Evolutionary conservation across 164 flowering plant species (phyloP), one percentile per base, ranked within the genome.

Genomic region (Vitis rupestris): DNA sequence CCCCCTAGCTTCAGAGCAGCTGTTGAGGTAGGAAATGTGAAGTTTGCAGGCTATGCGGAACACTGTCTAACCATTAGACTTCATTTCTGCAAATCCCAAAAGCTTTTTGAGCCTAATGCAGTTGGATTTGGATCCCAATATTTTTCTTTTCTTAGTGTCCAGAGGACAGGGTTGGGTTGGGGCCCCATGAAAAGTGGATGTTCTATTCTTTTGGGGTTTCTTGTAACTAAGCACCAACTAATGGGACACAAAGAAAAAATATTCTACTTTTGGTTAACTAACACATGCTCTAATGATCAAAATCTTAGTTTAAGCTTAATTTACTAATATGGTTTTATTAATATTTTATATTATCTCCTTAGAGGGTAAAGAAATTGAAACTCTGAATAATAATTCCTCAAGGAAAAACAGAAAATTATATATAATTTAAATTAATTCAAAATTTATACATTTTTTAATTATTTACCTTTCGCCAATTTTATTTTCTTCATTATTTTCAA

Each of bases 261-360:
- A 37, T 37, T 55, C 19, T 16, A 55, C 58, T 55, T 55, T 55
- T 55, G 58, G 58, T 17, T 55, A 55, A 55, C 58, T 55, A 55
- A 55, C 58, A 55, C 58, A 55, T 55, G 58, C 58, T 55, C 58
- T n/a, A 15, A 55, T 55, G 12, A 55, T 12, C 19, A 55, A 55
- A 55, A 55, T 13, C 44, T 3, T 14, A 55, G 16, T 55, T 15
- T 55, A 17, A 17, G 58, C 7, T 55, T 55, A 55, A 55, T 9
- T 55, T 55, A 2, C 3, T 3, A 16, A 16, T 55, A 6, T 37
- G 4, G 44, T 37, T 37, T 37, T 37, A 37, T 37, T 37, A 37
- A 37, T 37, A 6, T 37, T 37, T 31, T 37, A 37, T 37, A 37
- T 37, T 6, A 37, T 37, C 44, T 0, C 44, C 7, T 37, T 37